phyloP scores from a whole-genome alignment of 2,329 filamentous ascomycete genomes.

The Lasiodiplodia citricola region DNA sequence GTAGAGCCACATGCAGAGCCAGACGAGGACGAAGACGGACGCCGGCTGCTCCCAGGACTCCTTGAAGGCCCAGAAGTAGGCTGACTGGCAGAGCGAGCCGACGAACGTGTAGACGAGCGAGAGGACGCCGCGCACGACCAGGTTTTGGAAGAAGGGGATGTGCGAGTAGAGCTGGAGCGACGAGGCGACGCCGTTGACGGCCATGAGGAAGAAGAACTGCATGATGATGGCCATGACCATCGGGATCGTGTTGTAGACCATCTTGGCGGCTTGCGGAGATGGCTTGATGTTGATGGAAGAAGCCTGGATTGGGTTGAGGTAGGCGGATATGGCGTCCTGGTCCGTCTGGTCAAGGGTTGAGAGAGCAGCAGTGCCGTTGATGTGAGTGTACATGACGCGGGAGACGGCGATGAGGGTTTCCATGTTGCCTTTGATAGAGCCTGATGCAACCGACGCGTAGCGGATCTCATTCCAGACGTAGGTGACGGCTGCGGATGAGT shows the following conservation, averaged over 20 bases:
- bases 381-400: constrained; percentile 41
- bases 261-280: constrained; percentile 48
- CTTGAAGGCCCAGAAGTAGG: constrained; percentile 51
- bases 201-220: constrained; percentile 56
- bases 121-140: constrained; percentile 35
- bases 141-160: constrained; percentile 33
- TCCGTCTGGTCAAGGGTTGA: constrained; percentile 35
- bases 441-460: constrained; percentile 48
- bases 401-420: constrained; percentile 38
- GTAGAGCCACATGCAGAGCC: constrained; percentile 51
- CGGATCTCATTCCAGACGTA: constrained; percentile 55
- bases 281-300: constrained; percentile 46
- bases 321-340: constrained; percentile 39
- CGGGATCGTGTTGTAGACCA: constrained; percentile 53
- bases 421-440: constrained; percentile 39
- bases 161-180: constrained; percentile 32
- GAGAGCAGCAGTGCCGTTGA: constrained; percentile 40
- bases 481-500: constrained; percentile 43
- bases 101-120: constrained; percentile 40
- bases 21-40: constrained; percentile 46
- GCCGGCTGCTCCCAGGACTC: constrained; percentile 44
- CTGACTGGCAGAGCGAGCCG: constrained; percentile 45
- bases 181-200: constrained; percentile 49
- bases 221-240: constrained; percentile 53
- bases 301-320: constrained; percentile 48